Conservation (phyloP, 345 rosid genomes). For the Trapa bicornis region DNA sequence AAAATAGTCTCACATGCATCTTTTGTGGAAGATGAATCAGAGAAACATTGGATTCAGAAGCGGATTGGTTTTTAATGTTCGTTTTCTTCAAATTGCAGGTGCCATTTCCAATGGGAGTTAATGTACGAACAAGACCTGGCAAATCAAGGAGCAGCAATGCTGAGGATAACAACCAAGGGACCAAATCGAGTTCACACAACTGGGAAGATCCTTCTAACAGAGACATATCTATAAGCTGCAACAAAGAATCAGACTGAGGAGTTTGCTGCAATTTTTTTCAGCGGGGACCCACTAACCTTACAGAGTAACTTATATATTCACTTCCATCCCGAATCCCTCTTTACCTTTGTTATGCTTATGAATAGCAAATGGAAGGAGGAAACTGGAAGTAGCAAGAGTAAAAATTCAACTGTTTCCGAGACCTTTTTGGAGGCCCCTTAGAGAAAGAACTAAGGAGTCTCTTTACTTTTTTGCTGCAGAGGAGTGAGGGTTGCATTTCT, state of each 20-base stretch:
- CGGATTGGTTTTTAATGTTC: background rate
- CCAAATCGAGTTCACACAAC: conserved; percentile 11
- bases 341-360: too few relatives aligned
- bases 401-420: too few relatives aligned
- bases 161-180: conserved; percentile 26
- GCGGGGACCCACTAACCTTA: conserved; percentile 25
- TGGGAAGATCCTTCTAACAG: conserved; percentile 23
- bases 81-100: conserved; percentile 21
- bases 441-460: too few relatives aligned
- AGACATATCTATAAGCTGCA: conserved; percentile 25
- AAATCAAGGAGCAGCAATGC: conserved; percentile 17
- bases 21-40: background rate
- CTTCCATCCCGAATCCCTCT: too few relatives aligned
- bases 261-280: background rate
- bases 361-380: too few relatives aligned
- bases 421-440: too few relatives aligned
- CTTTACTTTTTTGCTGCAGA: too few relatives aligned
- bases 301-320: conserved; percentile 2
- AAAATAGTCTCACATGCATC: background rate
- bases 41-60: too few relatives aligned
- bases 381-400: too few relatives aligned
- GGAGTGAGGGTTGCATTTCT: too few relatives aligned
- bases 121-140: conserved; percentile 35
- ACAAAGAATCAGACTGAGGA: conserved; percentile 26
- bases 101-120: conserved; percentile 54